Evolutionary conservation across 164 flowering plant genomes (phyloP), one percentile per base, ranked within the genome.

Genomic region (Tetrastigma voinierianum): DNA sequence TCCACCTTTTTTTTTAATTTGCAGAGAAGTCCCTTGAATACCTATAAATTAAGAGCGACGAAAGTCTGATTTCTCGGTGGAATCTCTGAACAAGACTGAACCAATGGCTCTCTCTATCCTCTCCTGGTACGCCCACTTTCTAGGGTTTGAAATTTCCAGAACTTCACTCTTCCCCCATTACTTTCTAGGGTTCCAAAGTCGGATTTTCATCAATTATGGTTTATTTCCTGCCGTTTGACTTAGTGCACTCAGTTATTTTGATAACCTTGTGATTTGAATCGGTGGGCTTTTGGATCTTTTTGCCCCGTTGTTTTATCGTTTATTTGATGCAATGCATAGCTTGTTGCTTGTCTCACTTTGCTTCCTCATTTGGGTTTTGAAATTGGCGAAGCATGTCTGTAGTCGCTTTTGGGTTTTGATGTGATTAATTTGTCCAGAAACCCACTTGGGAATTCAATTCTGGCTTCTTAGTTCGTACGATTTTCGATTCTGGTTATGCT

Each of bases 1-100:
- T 32, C 40, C 40, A 32, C 3, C n/a, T n/a, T 0, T 32, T 32
- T 32, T 25, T 32, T 32, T 4, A 32, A 32, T 32, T 32, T 32
- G 40, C 40, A 32, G 6, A 32, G 6, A 4, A 32, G 40, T 32
- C 40, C 40, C 62, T 17, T n/a, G 43, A 70, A 12, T 56, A 70
- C 72, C 51, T 70, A 62, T 70, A 70, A 62, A 70, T 70, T 70
- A 43, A 53, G 24, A 44, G 20, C 14, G 13, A 9, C 21, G 61
- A 56, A 18, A 18, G 10, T 12, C 20, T 12, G 21, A 44, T 10
- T n/a, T 32, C 23, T 13, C 43, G 47, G 46, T 43, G 49, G 61
- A 57, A 44, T 56, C 70, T 67, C 66, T 54, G 64, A 54, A 54
- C 66, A 44, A 43, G 67, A 63, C 66, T 54, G 64, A 48, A 54